Evolutionary conservation across 108 stramenopile genomes (phyloP).

Genomic region (Cyclotella sp.): DNA sequence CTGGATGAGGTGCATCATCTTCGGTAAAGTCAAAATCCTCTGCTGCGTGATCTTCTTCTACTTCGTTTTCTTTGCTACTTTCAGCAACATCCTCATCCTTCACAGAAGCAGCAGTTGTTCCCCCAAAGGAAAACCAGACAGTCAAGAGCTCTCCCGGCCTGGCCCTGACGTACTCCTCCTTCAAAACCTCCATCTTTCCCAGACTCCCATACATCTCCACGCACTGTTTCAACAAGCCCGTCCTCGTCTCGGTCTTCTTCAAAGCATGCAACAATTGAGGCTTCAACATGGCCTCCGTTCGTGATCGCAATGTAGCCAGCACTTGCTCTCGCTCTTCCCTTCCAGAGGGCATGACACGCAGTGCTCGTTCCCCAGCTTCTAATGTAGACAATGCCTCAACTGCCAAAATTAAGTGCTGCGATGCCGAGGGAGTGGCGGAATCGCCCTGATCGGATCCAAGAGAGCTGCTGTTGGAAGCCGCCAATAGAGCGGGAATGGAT

Average conservation of each 20-base stretch:
- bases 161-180: constrained; percentile 82
- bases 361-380: constrained; percentile 69
- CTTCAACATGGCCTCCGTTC: constrained; percentile 71
- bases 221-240: constrained; percentile 82
- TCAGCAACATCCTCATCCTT: constrained; percentile 5
- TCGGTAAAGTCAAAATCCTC: constrained; percentile 50
- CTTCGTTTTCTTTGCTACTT: constrained; percentile 13
- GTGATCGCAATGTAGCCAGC: constrained; percentile 60
- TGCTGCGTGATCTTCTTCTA: constrained; percentile 33
- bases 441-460: constrained; percentile 5
- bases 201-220: constrained; percentile 72
- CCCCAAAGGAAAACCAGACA: constrained; percentile 72
- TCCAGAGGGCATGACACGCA: constrained; percentile 75
- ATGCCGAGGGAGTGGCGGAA: neutral
- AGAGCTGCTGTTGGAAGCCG: neutral
- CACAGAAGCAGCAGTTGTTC: constrained; percentile 8
- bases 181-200: constrained; percentile 73
- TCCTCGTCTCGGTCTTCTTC: constrained; percentile 69
- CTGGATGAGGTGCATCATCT: constrained; percentile 4
- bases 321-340: constrained; percentile 61
- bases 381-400: constrained; percentile 66
- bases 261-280: constrained; percentile 82
- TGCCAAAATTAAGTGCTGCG: constrained; percentile 49
- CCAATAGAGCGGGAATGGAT: constrained; percentile 60
- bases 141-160: constrained; percentile 69